Evolutionary conservation across 1,284 basidiomycete species (phyloP), one percentile per base, ranked within the genome.

Genomic region (Ganoderma leucocontextum): DNA sequence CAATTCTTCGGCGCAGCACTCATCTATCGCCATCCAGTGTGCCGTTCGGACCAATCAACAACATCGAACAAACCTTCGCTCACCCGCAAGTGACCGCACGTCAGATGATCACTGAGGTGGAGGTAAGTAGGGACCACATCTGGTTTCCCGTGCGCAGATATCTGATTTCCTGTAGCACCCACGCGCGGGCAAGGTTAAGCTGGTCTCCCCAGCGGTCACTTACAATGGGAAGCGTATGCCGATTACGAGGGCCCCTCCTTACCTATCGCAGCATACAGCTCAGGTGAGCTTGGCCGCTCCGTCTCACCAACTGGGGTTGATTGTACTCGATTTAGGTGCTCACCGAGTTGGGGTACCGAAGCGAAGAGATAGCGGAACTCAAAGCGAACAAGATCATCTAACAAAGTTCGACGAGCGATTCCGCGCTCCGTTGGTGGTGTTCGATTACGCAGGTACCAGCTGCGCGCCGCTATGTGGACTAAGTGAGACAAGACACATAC

Each of bases 1-100:
- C 33, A 33, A 19, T 4, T 52, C 42, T 29, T 9, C 17, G 19
- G 58, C 29, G 52, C 39, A 4, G 36, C 52, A 35, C 47, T 68
- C 17, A 53, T 13, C 38, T 33, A 25, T 41, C 44, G 17, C 13
- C 29, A 19, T 53, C 42, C 53, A 41, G 94, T 6, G 87, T 97
- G 41, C 96, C 95, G 4, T 95, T 95, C 79, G 95, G 94, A 19
- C 95, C 95, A 17, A 97, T 99, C 82, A 97, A 98, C 79, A 93
- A 96, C 75, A 95, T 99, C 71, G 79, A 86, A 61, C 91, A 96
- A 77, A 97, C 97, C 0, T 98, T 98, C 77, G 87, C 90, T 55
- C 97, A 98, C 81, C 95, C 95, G 2, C 97, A 99, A 81, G 94
- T 89, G 2, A 76, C 90, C 64, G 91, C 90, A 10, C 82, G 93